These are phyloP conservation scores for Schoenoplectus triqueter DNA, from an alignment of 202 grass and related monocot genomes.

Conservation along the genomic window DNA sequence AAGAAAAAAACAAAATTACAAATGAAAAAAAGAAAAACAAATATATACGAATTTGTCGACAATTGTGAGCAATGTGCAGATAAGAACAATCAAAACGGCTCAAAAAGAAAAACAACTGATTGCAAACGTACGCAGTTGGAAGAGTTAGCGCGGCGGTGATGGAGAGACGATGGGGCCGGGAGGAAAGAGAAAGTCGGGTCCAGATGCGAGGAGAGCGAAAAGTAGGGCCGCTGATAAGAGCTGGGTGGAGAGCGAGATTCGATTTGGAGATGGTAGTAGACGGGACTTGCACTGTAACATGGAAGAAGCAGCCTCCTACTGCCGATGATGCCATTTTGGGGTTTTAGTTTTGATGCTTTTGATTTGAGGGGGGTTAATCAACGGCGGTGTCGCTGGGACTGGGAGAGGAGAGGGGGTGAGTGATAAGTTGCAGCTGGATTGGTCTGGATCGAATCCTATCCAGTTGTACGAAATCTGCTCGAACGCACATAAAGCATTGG, in stretches of 20 bases:
- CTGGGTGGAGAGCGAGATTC: not conserved
- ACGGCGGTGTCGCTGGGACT: constrained; percentile 7
- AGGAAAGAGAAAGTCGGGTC: constrained; percentile 17
- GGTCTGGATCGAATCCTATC: not conserved
- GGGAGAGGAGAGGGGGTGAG: not conserved
- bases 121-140: constrained; percentile 36
- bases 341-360: constrained; percentile 17
- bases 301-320: constrained; percentile 9
- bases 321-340: constrained; percentile 29
- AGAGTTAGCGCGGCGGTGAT: constrained; percentile 24
- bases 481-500: no score
- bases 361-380: constrained; percentile 32
- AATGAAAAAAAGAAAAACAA: not conserved
- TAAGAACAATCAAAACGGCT: not conserved
- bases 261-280: not conserved
- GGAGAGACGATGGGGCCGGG: not conserved
- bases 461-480: not conserved
- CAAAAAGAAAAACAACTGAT: not conserved
- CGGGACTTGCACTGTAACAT: not conserved
- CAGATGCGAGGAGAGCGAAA: no score
- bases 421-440: not conserved
- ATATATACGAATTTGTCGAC: not conserved
- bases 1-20: constrained; percentile 13
- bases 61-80: not conserved
- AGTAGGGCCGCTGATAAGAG: not conserved